phyloP scores from a whole-genome alignment of 495 filamentous ascomycete genomes.

The Tuber melanosporum region DNA sequence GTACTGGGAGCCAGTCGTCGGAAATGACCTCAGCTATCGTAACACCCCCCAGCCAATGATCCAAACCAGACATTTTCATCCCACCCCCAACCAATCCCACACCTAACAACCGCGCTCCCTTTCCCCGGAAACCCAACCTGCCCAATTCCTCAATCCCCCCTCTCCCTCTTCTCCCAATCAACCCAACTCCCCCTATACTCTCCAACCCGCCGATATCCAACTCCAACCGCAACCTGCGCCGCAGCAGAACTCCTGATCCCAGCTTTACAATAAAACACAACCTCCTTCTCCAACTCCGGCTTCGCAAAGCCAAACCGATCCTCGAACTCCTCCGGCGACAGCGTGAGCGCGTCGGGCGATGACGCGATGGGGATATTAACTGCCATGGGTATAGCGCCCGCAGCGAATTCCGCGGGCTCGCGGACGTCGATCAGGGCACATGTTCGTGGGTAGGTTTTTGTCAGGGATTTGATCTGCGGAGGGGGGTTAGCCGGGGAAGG shows the following conservation, averaged over 20 bases:
- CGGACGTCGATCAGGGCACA: conserved; percentile 61
- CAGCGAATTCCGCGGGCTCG: conserved; percentile 70
- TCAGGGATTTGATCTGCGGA: conserved; percentile 38
- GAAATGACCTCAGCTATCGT: neutral
- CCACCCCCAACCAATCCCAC: neutral
- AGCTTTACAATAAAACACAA: conserved; percentile 90
- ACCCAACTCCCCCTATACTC: conserved; percentile 88
- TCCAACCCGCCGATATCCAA: conserved; percentile 65
- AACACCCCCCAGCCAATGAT: neutral
- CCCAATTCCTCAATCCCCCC: conserved; percentile 41
- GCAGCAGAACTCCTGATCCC: conserved; percentile 76
- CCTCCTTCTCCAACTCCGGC: conserved; percentile 50
- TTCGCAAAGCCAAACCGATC: conserved; percentile 64
- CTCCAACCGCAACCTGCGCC: conserved; percentile 68
- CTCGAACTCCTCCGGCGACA: conserved; percentile 68
- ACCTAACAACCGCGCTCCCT: neutral
- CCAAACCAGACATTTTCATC: neutral
- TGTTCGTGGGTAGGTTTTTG: conserved; percentile 34
- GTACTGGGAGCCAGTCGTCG: neutral
- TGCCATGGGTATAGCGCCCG: conserved; percentile 71
- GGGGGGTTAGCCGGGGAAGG: neutral
- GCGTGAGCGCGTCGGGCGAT: conserved; percentile 68
- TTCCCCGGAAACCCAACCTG: neutral
- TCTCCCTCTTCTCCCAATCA: conserved; percentile 72
- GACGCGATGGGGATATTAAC: conserved; percentile 72